Conservation (phyloP, 2,329 filamentous ascomycete species). For the Ascocoryne sarcoides region DNA sequence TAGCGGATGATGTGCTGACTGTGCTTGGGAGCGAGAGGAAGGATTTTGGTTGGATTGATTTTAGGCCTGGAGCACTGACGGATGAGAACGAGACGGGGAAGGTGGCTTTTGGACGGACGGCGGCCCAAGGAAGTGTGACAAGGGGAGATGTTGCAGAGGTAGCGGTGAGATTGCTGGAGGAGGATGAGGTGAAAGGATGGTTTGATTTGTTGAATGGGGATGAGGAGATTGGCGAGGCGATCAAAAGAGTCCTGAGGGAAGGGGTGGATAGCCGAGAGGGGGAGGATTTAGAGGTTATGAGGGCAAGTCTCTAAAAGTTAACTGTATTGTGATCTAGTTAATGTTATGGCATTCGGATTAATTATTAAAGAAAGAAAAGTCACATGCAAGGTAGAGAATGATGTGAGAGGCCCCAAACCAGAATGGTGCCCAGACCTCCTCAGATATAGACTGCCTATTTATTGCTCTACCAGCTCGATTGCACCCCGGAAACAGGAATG, state of each 20-base stretch:
- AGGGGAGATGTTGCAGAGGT: conserved; percentile 53
- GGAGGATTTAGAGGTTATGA: conserved; percentile 31
- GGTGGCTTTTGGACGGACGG: conserved; percentile 34
- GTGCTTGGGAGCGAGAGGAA: conserved; percentile 31
- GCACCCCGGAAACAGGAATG: too few species aligned
- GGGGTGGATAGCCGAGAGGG: conserved; percentile 45
- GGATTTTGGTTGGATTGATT: conserved; percentile 37
- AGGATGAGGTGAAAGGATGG: conserved; percentile 40
- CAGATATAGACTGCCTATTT: too few species aligned
- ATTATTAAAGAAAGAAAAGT: too few species aligned
- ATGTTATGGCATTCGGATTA: too few species aligned
- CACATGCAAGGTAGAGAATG: too few species aligned
- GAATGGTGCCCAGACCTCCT: too few species aligned
- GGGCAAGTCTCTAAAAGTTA: conserved; percentile 7
- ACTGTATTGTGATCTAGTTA: too few species aligned
- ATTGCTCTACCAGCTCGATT: too few species aligned
- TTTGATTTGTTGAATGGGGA: conserved; percentile 47
- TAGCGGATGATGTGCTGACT: conserved; percentile 49
- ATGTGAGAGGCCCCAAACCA: too few species aligned
- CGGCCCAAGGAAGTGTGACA: conserved; percentile 32
- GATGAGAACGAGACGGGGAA: conserved; percentile 38
- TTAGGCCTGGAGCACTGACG: conserved; percentile 44
- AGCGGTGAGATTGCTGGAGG: conserved; percentile 43
- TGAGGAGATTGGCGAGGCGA: conserved; percentile 39
- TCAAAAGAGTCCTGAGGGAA: conserved; percentile 40